Evolutionary conservation across 2,329 filamentous ascomycete species (phyloP).

Genomic region (Colletotrichum lentis): DNA sequence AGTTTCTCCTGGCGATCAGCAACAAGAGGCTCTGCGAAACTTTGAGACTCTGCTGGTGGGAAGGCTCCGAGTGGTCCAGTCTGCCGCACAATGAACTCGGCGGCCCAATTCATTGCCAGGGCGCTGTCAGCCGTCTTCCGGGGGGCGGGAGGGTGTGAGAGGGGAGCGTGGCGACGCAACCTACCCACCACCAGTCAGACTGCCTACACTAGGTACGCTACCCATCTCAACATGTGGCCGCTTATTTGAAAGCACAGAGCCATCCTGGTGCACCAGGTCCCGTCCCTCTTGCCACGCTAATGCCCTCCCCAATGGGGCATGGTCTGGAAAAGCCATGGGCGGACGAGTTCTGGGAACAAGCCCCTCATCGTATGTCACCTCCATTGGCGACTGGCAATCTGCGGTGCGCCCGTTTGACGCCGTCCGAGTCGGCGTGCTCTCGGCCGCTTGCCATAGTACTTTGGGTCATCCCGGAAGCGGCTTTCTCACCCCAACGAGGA

Average conservation of each 20-base stretch:
- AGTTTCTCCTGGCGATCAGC: constrained; percentile 30
- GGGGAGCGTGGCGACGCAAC: constrained; percentile 13
- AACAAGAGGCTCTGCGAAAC: constrained; percentile 31
- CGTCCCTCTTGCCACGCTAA: constrained; percentile 10
- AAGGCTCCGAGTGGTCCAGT: constrained; percentile 21
- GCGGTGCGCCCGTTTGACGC: constrained; percentile 33
- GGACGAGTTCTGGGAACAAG: constrained; percentile 17
- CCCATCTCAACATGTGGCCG: not conserved
- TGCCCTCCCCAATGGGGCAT: constrained; percentile 26
- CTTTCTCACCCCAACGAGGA: constrained; percentile 8
- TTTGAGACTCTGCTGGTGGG: not conserved
- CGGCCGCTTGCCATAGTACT: constrained; percentile 17
- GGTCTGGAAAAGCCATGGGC: constrained; percentile 19
- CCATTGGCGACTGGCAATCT: constrained; percentile 18
- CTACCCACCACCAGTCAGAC: not conserved
- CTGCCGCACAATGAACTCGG: constrained; percentile 5
- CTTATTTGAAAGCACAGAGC: not conserved
- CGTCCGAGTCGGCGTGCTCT: constrained; percentile 23
- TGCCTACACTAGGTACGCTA: not conserved
- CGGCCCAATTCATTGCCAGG: constrained; percentile 6
- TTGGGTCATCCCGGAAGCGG: constrained; percentile 32
- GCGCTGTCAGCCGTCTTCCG: constrained; percentile 10
- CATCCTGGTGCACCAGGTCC: constrained; percentile 14
- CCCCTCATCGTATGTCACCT: constrained; percentile 29
- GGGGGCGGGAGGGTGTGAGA: constrained; percentile 1